These are phyloP conservation scores for Pestalotiopsis sp. DNA, from an alignment of 2,329 filamentous ascomycete genomes.

Conservation along the genomic window DNA sequence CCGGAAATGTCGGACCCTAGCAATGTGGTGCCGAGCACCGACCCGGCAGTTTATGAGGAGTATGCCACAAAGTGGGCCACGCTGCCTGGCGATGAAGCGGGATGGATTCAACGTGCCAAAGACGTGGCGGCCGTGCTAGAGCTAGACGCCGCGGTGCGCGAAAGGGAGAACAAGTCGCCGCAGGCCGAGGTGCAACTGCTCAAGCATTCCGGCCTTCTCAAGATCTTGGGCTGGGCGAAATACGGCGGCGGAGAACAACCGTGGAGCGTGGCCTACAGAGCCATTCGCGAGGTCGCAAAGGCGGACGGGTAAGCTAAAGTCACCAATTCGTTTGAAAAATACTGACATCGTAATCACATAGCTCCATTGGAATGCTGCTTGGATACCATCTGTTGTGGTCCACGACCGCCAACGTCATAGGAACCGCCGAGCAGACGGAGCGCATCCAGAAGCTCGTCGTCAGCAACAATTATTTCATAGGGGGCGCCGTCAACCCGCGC, in stretches of 20 bases:
- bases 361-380: slow-evolving; percentile 67
- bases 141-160: slow-evolving; percentile 36
- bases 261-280: slow-evolving; percentile 56
- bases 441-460: slow-evolving; percentile 60
- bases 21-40: slow-evolving; percentile 2
- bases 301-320: slow-evolving; percentile 46
- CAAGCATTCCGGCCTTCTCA: slow-evolving; percentile 43
- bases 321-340: background rate
- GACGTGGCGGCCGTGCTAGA: slow-evolving; percentile 40
- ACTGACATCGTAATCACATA: background rate
- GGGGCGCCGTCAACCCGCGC: slow-evolving; percentile 67
- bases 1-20: background rate
- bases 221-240: slow-evolving; percentile 40
- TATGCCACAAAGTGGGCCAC: background rate
- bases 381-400: slow-evolving; percentile 70
- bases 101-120: slow-evolving; percentile 41
- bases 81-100: background rate
- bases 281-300: slow-evolving; percentile 65
- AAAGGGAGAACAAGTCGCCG: slow-evolving; percentile 43
- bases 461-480: slow-evolving; percentile 67
- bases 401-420: slow-evolving; percentile 62
- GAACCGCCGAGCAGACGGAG: slow-evolving; percentile 62
- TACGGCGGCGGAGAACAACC: slow-evolving; percentile 42
- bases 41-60: slow-evolving; percentile 3
- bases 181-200: slow-evolving; percentile 42